Base-by-base conservation (phyloP, 768 basidiomycete genomes). In the Strobilomyces dryophilus region DNA sequence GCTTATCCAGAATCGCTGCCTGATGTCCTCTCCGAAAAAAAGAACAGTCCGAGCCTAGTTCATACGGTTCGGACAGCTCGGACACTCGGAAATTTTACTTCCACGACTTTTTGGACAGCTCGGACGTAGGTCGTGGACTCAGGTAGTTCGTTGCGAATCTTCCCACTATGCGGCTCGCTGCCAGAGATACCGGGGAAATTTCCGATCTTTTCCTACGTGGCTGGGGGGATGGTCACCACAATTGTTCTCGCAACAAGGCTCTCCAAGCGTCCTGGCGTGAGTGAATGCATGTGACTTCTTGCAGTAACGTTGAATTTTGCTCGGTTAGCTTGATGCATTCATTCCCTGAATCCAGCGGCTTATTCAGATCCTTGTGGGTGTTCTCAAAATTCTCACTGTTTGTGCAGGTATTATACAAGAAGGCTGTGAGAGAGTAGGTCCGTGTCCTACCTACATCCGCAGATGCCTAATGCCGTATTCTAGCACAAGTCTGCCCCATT, bases 341-440 rank as follows among this genome's bases (percentile, higher is more conserved):
- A 43, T 43, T 10, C 21, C 44, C 39, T 11, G 43, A 43, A 2
- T 21, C 36, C 2, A 20, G n/a, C 8, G 18, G 36, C 24, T 45
- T 35, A 15, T 12, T 37, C 20, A 35, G 43, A 14, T 45, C 50
- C 15, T 45, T 37, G 45, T n/a, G 37, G 21, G 31, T 5, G 37
- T 29, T 24, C 24, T 40, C 27, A 40, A 18, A 29, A 40, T n/a
- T 15, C 17, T 67, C 4, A 35, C 21, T 20, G 47, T 63, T 18
- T 59, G 47, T 12, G 14, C 37, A 4, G 53, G 61, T 4, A 35
- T 72, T 27, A 26, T 73, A 5, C 65, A 59, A 35, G 60, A 71
- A 48, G 72, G 72, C 1, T 73, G 71, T 35, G 51, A 58, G 8
- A 68, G 66, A 60, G 72, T 63, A 41, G 15, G 58, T 61, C 36